phyloP scores from a whole-genome alignment of 805 yeast genomes.

The Ogataea saltuana region DNA sequence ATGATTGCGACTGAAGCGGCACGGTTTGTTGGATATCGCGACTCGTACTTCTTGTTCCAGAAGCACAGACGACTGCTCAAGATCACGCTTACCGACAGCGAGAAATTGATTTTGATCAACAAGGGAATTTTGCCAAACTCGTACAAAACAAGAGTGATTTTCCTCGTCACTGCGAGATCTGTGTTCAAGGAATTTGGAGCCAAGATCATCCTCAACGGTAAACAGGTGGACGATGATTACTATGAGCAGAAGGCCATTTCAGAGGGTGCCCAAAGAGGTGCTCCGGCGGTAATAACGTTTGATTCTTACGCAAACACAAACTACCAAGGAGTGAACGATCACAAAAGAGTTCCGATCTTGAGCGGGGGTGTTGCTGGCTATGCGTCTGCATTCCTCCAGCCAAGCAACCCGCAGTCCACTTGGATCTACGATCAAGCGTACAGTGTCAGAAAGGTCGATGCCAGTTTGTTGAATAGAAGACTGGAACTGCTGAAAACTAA shows the following conservation, averaged over 20 bases:
- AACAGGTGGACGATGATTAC: constrained; percentile 82
- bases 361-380: constrained; percentile 32
- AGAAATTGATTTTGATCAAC: constrained; percentile 79
- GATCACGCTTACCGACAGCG: constrained; percentile 69
- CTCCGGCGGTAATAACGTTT: constrained; percentile 37
- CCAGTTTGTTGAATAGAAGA: constrained; percentile 58
- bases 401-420: constrained; percentile 50
- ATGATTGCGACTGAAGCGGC: constrained; percentile 98
- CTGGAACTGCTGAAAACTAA: constrained; percentile 47
- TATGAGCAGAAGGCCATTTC: constrained; percentile 63
- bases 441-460: constrained; percentile 74
- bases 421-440: constrained; percentile 86
- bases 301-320: constrained; percentile 22
- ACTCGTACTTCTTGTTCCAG: constrained; percentile 85
- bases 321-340: constrained; percentile 20
- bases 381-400: constrained; percentile 31
- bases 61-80: constrained; percentile 78
- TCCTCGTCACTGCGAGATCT: constrained; percentile 87
- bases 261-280: constrained; percentile 69
- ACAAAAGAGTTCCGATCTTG: constrained; percentile 23
- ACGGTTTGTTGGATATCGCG: constrained; percentile 89
- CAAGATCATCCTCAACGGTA: constrained; percentile 75
- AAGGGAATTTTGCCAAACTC: constrained; percentile 84
- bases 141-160: constrained; percentile 86
- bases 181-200: constrained; percentile 93